Evolutionary conservation across 495 filamentous ascomycete species (phyloP).

Genomic region (Xylaria longipes): DNA sequence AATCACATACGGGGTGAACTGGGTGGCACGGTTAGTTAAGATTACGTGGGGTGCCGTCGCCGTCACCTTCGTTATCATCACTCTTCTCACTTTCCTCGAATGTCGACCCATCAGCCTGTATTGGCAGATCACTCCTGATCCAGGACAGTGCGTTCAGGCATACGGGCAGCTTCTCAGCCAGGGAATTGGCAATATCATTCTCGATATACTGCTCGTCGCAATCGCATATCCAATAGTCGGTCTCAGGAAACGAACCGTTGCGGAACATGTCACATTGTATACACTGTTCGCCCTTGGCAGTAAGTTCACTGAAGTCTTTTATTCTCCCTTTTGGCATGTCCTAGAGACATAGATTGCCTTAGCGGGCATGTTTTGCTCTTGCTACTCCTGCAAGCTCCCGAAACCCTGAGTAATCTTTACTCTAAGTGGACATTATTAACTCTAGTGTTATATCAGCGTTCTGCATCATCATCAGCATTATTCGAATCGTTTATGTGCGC

Average conservation of each 20-base stretch:
- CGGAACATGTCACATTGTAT: constrained; percentile 46
- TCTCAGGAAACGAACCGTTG: constrained; percentile 36
- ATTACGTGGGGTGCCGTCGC: constrained; percentile 41
- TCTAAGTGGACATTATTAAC: too few relatives aligned
- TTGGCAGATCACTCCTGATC: constrained; percentile 51
- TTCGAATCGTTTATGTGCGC: constrained; percentile 45
- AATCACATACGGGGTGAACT: constrained; percentile 44
- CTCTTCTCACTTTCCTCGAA: constrained; percentile 52
- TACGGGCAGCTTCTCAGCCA: constrained; percentile 49
- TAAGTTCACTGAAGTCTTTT: too few relatives aligned
- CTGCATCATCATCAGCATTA: constrained; percentile 50
- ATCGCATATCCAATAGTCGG: constrained; percentile 50
- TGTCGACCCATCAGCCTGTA: constrained; percentile 52
- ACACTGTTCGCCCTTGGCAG: constrained; percentile 49
- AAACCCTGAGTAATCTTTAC: too few relatives aligned
- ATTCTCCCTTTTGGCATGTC: too few relatives aligned
- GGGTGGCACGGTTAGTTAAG: constrained; percentile 43
- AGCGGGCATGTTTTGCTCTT: too few relatives aligned
- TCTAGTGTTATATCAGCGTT: too few relatives aligned
- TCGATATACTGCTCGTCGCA: constrained; percentile 51
- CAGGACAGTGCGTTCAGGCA: constrained; percentile 49
- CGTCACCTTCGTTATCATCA: constrained; percentile 44
- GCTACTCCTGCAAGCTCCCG: too few relatives aligned
- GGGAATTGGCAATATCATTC: constrained; percentile 49
- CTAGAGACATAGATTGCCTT: too few relatives aligned